Evolutionary conservation across 2,329 filamentous ascomycete genomes (phyloP).

Genomic region (Monilinia fructicola): DNA sequence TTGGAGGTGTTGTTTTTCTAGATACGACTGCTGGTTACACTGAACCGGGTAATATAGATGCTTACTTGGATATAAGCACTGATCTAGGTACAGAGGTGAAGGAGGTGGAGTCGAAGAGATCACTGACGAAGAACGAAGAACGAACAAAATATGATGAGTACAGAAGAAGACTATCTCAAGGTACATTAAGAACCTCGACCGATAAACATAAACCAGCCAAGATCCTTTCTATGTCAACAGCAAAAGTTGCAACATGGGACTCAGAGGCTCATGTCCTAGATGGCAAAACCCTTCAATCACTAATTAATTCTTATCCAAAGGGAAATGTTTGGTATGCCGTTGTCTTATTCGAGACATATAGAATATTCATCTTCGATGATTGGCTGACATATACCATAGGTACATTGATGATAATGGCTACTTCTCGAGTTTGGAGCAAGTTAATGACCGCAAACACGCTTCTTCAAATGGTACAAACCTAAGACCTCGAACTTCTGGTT

Average conservation of each 20-base stretch:
- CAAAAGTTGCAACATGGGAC: conserved; percentile 31
- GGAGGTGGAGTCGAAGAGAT: conserved; percentile 15
- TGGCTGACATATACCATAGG: not conserved
- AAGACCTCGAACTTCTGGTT: conserved; percentile 23
- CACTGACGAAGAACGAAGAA: not conserved
- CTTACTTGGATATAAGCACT: conserved; percentile 24
- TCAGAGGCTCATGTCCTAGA: conserved; percentile 29
- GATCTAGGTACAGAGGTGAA: conserved; percentile 27
- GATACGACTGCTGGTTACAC: conserved; percentile 34
- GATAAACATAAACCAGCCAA: conserved; percentile 34
- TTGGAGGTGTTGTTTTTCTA: conserved; percentile 38
- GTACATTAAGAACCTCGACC: conserved; percentile 27
- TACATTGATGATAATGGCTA: conserved; percentile 37
- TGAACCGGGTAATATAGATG: conserved; percentile 26
- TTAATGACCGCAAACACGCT: conserved; percentile 24
- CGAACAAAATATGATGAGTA: conserved; percentile 1
- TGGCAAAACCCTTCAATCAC: conserved; percentile 32
- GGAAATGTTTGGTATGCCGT: conserved; percentile 37
- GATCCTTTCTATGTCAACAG: conserved; percentile 34
- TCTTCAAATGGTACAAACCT: conserved; percentile 6
- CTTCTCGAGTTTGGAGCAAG: conserved; percentile 38
- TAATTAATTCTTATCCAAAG: conserved; percentile 37
- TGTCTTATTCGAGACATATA: not conserved
- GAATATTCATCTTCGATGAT: not conserved
- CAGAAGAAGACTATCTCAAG: conserved; percentile 25